These are phyloP conservation scores for Sporothrix inflata DNA, from an alignment of 2,329 filamentous ascomycete species.

Conservation along the genomic window DNA sequence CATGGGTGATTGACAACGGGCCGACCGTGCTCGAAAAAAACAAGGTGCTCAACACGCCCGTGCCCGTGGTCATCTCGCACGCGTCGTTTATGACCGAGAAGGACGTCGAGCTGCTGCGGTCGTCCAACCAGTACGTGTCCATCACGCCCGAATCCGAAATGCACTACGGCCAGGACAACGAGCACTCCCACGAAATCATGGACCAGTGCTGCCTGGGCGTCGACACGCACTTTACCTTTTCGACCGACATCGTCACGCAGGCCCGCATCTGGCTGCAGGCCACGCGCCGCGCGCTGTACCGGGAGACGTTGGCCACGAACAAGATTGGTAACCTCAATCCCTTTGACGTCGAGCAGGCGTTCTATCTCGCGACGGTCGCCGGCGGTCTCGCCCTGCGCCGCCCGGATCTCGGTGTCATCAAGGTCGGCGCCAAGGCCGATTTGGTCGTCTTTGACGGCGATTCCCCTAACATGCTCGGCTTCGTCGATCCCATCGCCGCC, in stretches of 20 bases:
- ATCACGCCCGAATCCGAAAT: slow-evolving; percentile 13
- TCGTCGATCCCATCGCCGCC: slow-evolving; percentile 3
- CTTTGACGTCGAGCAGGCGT: slow-evolving; percentile 1
- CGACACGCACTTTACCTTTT: not conserved
- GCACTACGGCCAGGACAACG: slow-evolving; percentile 15
- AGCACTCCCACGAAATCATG: not conserved
- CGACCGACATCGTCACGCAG: slow-evolving; percentile 2
- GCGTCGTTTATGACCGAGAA: not conserved
- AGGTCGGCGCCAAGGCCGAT: not conserved
- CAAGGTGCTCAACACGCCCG: not conserved
- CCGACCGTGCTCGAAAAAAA: not conserved
- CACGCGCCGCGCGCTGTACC: not conserved
- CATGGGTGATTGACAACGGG: not conserved
- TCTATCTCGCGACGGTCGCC: not conserved
- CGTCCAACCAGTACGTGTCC: slow-evolving; percentile 17
- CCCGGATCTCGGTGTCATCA: not conserved
- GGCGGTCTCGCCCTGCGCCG: slow-evolving; percentile 1
- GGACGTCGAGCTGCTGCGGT: slow-evolving; percentile 1
- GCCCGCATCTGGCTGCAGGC: slow-evolving; percentile 4
- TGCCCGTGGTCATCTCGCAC: slow-evolving; percentile 1
- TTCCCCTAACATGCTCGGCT: slow-evolving; percentile 8
- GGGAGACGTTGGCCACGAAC: not conserved
- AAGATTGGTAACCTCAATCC: not conserved
- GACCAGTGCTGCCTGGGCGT: slow-evolving; percentile 3
- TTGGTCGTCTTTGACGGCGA: slow-evolving; percentile 6